These are phyloP conservation scores for Aspergillus brunneoviolaceus DNA, from an alignment of 2,329 filamentous ascomycete genomes.

Conservation along the genomic window DNA sequence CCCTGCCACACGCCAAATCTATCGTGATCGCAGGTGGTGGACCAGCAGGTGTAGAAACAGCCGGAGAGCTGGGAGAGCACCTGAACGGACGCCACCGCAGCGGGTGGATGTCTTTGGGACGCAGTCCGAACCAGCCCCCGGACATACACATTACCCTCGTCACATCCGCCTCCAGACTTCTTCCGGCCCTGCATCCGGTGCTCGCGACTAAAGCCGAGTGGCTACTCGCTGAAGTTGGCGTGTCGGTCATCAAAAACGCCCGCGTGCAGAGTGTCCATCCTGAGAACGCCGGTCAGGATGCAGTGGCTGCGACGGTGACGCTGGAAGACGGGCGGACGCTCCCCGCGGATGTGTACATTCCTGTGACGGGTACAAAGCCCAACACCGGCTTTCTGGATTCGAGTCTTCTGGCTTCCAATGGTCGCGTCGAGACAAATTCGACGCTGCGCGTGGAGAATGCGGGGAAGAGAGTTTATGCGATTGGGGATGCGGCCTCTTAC, in stretches of 20 bases:
- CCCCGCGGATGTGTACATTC: slow-evolving; percentile 51
- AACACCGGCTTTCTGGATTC: slow-evolving; percentile 44
- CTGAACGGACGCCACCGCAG: slow-evolving; percentile 48
- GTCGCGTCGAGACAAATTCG: slow-evolving; percentile 41
- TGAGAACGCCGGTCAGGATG: slow-evolving; percentile 26
- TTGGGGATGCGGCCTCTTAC: slow-evolving; percentile 48
- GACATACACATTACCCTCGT: slow-evolving; percentile 47
- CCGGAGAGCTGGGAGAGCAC: slow-evolving; percentile 53
- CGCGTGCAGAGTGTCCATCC: slow-evolving; percentile 39
- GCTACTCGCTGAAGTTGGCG: slow-evolving; percentile 47
- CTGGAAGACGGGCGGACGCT: slow-evolving; percentile 44
- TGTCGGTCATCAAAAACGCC: slow-evolving; percentile 46
- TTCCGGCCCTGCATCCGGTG: slow-evolving; percentile 42
- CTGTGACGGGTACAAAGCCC: slow-evolving; percentile 44
- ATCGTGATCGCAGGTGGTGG: slow-evolving; percentile 43
- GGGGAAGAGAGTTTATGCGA: slow-evolving; percentile 45
- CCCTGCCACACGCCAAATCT: slow-evolving; percentile 40
- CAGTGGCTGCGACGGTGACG: slow-evolving; percentile 33
- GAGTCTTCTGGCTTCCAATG: slow-evolving; percentile 33
- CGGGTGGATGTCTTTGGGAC: slow-evolving; percentile 31
- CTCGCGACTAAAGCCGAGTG: slow-evolving; percentile 45
- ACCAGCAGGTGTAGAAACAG: slow-evolving; percentile 45
- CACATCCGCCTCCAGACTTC: slow-evolving; percentile 39
- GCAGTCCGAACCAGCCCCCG: slow-evolving; percentile 24
- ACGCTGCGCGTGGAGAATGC: slow-evolving; percentile 42